Base-by-base conservation (phyloP, 73 alveolate species). In the Durusdinium trenchii region DNA sequence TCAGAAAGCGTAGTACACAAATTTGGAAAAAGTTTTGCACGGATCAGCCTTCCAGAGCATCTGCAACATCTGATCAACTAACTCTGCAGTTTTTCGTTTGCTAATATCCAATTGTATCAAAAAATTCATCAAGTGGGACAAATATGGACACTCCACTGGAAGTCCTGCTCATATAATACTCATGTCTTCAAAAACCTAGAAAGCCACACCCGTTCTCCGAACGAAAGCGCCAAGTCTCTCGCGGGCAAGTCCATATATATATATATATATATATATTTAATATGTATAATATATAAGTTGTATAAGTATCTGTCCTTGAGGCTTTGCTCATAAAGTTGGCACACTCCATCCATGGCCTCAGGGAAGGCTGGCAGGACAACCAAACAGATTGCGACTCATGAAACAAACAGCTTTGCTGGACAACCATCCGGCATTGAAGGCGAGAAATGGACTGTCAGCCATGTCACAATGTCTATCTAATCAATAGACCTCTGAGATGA, bases 261-360 rank as follows among this genome's bases (percentile, higher is more conserved):
- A 64, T 64, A 16, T 67, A 67, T 43, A 57, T 57, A 18, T 30
- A 57, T 23, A 16, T 12, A 16, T 57, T 57, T 57, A 57, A 12
- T 57, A 57, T 57, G 69, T 57, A 57, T 57, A 23, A 57, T 23
- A 12, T 57, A 57, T 23, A 57, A 57, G 23, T 57, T 57, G 12
- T 57, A 16, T 16, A 57, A 23, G 32, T 16, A 57, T 57, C 82
- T 23, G 42, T 43, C 98, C 98, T 91, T 91, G 90, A 91, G 98
- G 98, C 98, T 91, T 51, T 91, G 98, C 98, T 91, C 98, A 78
- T 91, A 91, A 78, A 91, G 98, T 36, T 91, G 98, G 57, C 98
- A 91, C 1, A 91, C 98, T 12, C 98, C 98, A 30, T 91, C 98
- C 98, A 91, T 91, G 90, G 98, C 98, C 96, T 90, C 26, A 10